A percentile compares a stretch with the other conserved stretches of the same genome.
phyloP scores from a whole-genome alignment of 345 rosid species.

The Gossypium mustelinum region DNA sequence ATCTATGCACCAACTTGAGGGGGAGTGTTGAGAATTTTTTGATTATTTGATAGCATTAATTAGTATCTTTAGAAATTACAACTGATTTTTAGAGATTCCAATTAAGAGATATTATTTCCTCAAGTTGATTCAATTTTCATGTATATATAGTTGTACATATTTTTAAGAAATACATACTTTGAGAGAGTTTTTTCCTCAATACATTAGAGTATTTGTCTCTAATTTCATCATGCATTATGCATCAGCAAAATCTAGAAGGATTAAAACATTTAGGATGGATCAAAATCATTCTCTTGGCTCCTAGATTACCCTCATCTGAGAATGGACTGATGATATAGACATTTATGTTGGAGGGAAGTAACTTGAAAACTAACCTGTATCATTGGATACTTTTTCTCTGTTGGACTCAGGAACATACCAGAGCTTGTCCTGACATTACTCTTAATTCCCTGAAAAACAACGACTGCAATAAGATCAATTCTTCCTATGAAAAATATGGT shows the following conservation, averaged over 20 bases:
- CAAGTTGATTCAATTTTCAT: no score
- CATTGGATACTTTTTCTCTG: slow-evolving; percentile 72
- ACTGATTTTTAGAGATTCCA: no score
- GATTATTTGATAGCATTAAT: no score
- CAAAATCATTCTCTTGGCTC: neutral
- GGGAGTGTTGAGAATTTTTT: no score
- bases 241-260: neutral
- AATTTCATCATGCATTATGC: neutral
- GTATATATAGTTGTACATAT: no score
- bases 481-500: neutral
- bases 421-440: slow-evolving; percentile 94
- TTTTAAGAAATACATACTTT: no score
- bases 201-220: no score
- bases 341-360: slow-evolving; percentile 14
- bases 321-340: neutral
- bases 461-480: neutral
- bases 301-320: neutral
- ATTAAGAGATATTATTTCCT: no score
- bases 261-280: neutral
- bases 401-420: slow-evolving; percentile 81
- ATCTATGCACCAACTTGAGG: no score
- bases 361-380: slow-evolving; percentile 51
- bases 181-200: no score
- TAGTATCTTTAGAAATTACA: no score
- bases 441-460: slow-evolving; percentile 63